Evolutionary conservation across 257 asterid genomes (phyloP).

Genomic region (Craterostigma plantagineum): DNA sequence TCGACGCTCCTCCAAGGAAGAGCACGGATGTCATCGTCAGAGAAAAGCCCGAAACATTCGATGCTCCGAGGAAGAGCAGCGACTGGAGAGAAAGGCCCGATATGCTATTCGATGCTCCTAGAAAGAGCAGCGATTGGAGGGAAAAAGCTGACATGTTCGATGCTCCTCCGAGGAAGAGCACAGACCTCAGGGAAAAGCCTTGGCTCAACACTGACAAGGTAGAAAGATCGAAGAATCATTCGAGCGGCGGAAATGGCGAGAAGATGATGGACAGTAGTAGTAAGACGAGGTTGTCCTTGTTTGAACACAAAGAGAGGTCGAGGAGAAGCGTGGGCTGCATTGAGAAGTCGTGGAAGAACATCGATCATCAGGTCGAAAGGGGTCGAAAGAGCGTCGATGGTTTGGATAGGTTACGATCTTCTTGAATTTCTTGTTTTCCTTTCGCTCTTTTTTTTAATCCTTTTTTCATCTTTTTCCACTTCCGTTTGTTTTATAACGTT

Average conservation of each 20-base stretch:
- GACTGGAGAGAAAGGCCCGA: too few species aligned
- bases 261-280: slow-evolving; percentile 16
- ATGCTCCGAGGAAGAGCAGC: too few species aligned
- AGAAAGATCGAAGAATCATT: too few species aligned
- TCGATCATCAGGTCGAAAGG: slow-evolving; percentile 55
- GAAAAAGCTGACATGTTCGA: slow-evolving; percentile 16
- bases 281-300: slow-evolving; percentile 31
- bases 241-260: slow-evolving; percentile 63
- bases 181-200: too few species aligned
- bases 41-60: too few species aligned
- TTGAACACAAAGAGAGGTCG: slow-evolving; percentile 64
- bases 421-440: too few species aligned
- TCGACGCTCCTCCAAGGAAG: background rate
- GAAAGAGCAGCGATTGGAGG: background rate
- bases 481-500: too few species aligned
- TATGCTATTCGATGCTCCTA: background rate
- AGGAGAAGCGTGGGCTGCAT: slow-evolving; percentile 76
- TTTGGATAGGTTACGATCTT: slow-evolving; percentile 18
- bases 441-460: too few species aligned
- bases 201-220: too few species aligned
- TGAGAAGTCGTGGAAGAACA: slow-evolving; percentile 57
- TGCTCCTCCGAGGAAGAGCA: slow-evolving; percentile 66
- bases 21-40: too few species aligned
- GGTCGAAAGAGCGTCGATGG: slow-evolving; percentile 71
- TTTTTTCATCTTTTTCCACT: too few species aligned